Conservation (phyloP, 805 yeast species). For the Ogataea nonfermentans region DNA sequence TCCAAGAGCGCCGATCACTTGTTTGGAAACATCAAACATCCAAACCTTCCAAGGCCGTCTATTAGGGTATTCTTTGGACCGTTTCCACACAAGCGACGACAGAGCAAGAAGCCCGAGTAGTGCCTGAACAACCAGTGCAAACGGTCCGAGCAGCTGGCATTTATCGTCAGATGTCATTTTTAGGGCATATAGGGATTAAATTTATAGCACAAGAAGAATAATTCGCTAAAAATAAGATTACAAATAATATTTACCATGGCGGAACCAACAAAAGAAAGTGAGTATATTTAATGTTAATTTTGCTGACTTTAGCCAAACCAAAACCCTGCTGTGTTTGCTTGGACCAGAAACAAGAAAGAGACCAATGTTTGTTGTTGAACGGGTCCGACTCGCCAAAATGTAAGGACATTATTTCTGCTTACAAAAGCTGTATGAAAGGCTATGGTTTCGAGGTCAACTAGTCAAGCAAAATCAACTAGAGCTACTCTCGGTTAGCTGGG, state of each 20-base stretch:
- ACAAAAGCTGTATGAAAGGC: slow-evolving; percentile 89
- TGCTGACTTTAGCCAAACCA: slow-evolving; percentile 49
- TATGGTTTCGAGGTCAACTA: slow-evolving; percentile 67
- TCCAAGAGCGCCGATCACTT: slow-evolving; percentile 81
- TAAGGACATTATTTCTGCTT: slow-evolving; percentile 61
- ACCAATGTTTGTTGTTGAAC: slow-evolving; percentile 78
- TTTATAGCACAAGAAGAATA: no score
- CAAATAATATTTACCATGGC: slow-evolving; percentile 15
- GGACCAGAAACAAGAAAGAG: slow-evolving; percentile 59
- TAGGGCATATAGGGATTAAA: neutral
- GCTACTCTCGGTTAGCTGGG: neutral
- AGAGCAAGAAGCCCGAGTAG: slow-evolving; percentile 75
- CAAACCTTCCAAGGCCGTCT: slow-evolving; percentile 86
- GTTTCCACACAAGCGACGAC: slow-evolving; percentile 67
- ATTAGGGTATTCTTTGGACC: slow-evolving; percentile 74
- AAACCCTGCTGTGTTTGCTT: slow-evolving; percentile 97
- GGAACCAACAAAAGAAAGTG: slow-evolving; percentile 26
- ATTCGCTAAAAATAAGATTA: neutral
- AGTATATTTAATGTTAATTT: slow-evolving; percentile 8
- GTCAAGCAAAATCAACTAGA: neutral
- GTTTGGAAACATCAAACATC: slow-evolving; percentile 88
- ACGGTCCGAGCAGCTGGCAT: slow-evolving; percentile 80
- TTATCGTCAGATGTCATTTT: slow-evolving; percentile 23
- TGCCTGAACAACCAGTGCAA: slow-evolving; percentile 76
- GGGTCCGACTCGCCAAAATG: slow-evolving; percentile 88